Conservation (phyloP, 768 basidiomycete species). For the Austroboletus festivus region DNA sequence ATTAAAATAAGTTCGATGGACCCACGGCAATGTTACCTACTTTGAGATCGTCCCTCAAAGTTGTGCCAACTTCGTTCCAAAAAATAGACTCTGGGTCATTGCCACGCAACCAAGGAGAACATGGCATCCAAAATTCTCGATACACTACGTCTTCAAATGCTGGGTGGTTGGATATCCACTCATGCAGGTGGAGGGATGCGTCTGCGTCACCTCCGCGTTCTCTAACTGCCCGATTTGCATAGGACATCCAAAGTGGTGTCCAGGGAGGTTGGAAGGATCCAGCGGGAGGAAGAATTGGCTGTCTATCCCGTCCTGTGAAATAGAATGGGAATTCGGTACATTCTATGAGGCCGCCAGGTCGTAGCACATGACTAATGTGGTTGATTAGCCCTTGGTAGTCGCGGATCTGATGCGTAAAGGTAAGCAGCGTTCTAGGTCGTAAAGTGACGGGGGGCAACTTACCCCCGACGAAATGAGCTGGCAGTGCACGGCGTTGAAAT, state of each 20-base stretch:
- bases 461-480: slow-evolving; percentile 74
- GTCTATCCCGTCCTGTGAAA: slow-evolving; percentile 52
- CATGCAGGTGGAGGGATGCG: slow-evolving; percentile 53
- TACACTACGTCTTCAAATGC: slow-evolving; percentile 58
- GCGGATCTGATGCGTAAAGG: slow-evolving; percentile 48
- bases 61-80: slow-evolving; percentile 41
- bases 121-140: slow-evolving; percentile 61
- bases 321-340: slow-evolving; percentile 68
- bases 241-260: slow-evolving; percentile 61
- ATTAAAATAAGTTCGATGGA: not conserved
- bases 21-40: slow-evolving; percentile 32
- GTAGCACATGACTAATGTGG: slow-evolving; percentile 62
- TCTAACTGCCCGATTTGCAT: slow-evolving; percentile 50
- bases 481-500: slow-evolving; percentile 74
- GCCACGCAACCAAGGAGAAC: slow-evolving; percentile 46
- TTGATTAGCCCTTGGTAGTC: slow-evolving; percentile 63
- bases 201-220: slow-evolving; percentile 60
- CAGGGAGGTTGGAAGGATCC: slow-evolving; percentile 50
- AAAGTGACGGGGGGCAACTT: slow-evolving; percentile 31
- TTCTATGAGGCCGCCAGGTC: slow-evolving; percentile 67
- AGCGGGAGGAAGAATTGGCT: slow-evolving; percentile 41
- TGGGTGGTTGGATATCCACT: slow-evolving; percentile 54
- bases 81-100: slow-evolving; percentile 23
- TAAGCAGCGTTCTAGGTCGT: slow-evolving; percentile 12
- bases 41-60: slow-evolving; percentile 57